Conservation (phyloP, 78 protist genomes). For the Dictyostelium purpureum region DNA sequence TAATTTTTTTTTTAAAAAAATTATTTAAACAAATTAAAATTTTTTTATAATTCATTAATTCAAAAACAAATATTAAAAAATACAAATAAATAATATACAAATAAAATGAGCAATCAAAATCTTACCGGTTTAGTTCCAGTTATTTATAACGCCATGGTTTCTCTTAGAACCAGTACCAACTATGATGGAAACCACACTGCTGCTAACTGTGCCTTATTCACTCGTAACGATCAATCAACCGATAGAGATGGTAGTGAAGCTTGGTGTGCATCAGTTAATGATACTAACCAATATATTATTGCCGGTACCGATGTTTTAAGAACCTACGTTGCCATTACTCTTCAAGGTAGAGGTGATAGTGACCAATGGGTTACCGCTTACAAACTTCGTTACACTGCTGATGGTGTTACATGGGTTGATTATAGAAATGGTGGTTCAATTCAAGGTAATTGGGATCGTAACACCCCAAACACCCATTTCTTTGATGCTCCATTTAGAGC, state of each 20-base stretch:
- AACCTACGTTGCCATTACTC: not conserved
- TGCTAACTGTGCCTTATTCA: too few species aligned
- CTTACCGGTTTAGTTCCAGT: not conserved
- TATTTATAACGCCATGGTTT: not conserved
- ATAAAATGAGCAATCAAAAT: not conserved
- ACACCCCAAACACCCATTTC: not conserved
- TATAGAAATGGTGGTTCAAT: slow-evolving; percentile 1
- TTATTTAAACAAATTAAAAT: too few species aligned
- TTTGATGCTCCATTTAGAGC: slow-evolving; percentile 15
- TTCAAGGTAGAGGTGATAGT: not conserved
- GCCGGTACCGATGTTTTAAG: not conserved
- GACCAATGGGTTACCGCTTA: slow-evolving; percentile 8
- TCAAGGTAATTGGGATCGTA: not conserved
- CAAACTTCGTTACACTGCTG: not conserved
- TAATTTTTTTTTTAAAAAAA: too few species aligned
- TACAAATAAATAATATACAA: not conserved
- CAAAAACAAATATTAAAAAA: too few species aligned
- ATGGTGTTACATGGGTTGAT: not conserved
- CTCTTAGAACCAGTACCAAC: not conserved
- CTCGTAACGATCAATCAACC: too few species aligned
- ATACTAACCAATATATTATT: not conserved
- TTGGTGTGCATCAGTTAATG: not conserved
- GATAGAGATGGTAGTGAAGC: not conserved
- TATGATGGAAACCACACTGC: not conserved
- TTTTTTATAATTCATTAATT: too few species aligned